Evolutionary conservation across 2,329 filamentous ascomycete species (phyloP).

Genomic region (Fusarium drepaniforme): DNA sequence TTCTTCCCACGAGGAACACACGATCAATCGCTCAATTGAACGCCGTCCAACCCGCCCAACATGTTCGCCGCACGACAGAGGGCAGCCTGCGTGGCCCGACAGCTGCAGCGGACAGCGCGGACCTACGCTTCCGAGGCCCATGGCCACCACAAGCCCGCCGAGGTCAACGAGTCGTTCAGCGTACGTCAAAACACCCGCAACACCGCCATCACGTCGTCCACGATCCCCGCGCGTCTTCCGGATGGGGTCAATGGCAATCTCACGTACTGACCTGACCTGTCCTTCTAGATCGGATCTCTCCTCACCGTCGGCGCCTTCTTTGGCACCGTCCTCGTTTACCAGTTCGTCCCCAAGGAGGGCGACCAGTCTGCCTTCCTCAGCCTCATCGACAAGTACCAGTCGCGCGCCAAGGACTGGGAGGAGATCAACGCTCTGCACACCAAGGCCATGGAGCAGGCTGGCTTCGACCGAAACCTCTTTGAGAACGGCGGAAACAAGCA

Average conservation of each 20-base stretch:
- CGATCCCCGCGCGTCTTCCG: not conserved
- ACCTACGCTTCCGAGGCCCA: slow-evolving; percentile 68
- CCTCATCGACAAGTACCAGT: slow-evolving; percentile 61
- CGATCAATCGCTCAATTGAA: slow-evolving; percentile 50
- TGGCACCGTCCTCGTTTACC: slow-evolving; percentile 59
- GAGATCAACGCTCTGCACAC: slow-evolving; percentile 66
- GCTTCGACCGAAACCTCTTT: slow-evolving; percentile 68
- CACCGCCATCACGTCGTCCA: slow-evolving; percentile 16
- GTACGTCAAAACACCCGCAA: slow-evolving; percentile 57
- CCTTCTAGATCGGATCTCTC: slow-evolving; percentile 62
- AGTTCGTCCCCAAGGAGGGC: slow-evolving; percentile 63
- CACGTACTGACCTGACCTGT: slow-evolving; percentile 20
- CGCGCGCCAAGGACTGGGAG: slow-evolving; percentile 63
- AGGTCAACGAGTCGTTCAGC: slow-evolving; percentile 67
- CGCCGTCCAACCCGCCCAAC: slow-evolving; percentile 45
- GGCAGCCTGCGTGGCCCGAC: slow-evolving; percentile 53
- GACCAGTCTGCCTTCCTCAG: slow-evolving; percentile 60
- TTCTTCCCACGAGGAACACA: slow-evolving; percentile 41
- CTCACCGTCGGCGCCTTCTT: slow-evolving; percentile 60
- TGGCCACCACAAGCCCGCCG: slow-evolving; percentile 59
- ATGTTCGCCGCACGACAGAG: slow-evolving; percentile 61
- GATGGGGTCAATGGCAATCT: slow-evolving; percentile 11
- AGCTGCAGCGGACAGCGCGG: slow-evolving; percentile 56
- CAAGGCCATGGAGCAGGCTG: slow-evolving; percentile 66
- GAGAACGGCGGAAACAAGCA: slow-evolving; percentile 57